These are phyloP conservation scores for Starmerella scarabaei DNA, from an alignment of 805 yeast species.

Conservation along the genomic window DNA sequence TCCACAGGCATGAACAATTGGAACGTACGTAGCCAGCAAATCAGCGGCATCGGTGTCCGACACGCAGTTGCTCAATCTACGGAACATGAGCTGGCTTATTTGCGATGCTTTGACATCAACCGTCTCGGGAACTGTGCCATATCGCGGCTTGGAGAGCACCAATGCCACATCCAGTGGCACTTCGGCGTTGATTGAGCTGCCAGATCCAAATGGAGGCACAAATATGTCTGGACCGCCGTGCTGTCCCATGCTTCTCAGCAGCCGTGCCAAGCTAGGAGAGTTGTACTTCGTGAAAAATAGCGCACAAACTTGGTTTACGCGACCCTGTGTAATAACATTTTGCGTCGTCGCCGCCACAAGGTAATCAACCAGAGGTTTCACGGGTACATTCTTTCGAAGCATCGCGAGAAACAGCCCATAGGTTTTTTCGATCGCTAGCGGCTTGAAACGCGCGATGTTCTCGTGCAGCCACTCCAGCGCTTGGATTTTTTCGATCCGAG, in stretches of 20 bases:
- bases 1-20: slow-evolving; percentile 10
- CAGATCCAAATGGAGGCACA: slow-evolving; percentile 15
- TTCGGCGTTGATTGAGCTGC: background rate
- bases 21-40: slow-evolving; percentile 8
- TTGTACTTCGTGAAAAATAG: slow-evolving; percentile 2
- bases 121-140: slow-evolving; percentile 7
- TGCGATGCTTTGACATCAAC: background rate
- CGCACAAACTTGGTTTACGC: slow-evolving; percentile 10
- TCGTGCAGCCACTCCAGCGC: slow-evolving; percentile 10
- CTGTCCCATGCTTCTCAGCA: slow-evolving; percentile 7
- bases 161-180: slow-evolving; percentile 3
- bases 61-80: background rate
- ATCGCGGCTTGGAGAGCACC: background rate
- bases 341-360: slow-evolving; percentile 8
- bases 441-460: slow-evolving; percentile 6
- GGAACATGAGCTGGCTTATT: slow-evolving; percentile 4
- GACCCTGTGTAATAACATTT: slow-evolving; percentile 10
- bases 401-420: slow-evolving; percentile 13
- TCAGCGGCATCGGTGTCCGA: slow-evolving; percentile 11
- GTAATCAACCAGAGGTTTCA: slow-evolving; percentile 8
- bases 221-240: slow-evolving; percentile 3
- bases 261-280: slow-evolving; percentile 14
- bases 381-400: slow-evolving; percentile 9
- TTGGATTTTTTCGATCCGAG: slow-evolving; percentile 9
- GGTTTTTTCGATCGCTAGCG: background rate